Conservation (phyloP, 1,284 basidiomycete species). For the Microbotryum scabiosae region DNA sequence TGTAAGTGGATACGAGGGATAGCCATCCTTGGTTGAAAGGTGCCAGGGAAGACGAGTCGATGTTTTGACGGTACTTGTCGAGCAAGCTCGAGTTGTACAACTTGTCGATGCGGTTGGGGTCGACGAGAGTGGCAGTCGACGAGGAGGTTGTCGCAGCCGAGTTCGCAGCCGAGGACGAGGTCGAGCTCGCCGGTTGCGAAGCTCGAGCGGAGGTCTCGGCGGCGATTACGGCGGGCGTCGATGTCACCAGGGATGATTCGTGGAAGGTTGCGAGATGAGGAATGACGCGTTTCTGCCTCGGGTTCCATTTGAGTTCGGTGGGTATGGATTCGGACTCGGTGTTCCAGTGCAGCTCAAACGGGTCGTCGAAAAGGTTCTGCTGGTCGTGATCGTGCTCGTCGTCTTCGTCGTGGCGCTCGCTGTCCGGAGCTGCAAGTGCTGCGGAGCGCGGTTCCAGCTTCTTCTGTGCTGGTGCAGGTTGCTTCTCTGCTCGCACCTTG, state of each 20-base stretch:
- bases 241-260: too few relatives aligned
- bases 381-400: conserved; percentile 4
- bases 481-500: conserved; percentile 34
- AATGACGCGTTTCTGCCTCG: conserved; percentile 38
- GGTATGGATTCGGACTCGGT: conserved; percentile 46
- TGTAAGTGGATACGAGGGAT: conserved; percentile 47
- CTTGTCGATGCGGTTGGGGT: not conserved
- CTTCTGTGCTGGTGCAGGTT: conserved; percentile 38
- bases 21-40: conserved; percentile 42
- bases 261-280: too few relatives aligned
- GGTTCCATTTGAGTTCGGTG: conserved; percentile 52
- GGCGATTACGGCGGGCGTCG: not conserved
- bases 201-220: too few relatives aligned
- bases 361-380: not conserved
- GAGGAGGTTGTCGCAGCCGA: not conserved
- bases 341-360: conserved; percentile 58
- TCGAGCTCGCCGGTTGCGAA: too few relatives aligned
- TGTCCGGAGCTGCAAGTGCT: not conserved
- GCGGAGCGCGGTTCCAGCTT: conserved; percentile 29
- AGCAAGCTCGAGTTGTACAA: conserved; percentile 28
- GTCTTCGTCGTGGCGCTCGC: conserved; percentile 27
- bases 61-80: conserved; percentile 33
- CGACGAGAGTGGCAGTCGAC: not conserved
- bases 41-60: conserved; percentile 33
- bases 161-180: too few relatives aligned